These are phyloP conservation scores for Aspergillus indologenus DNA, from an alignment of 495 filamentous ascomycete genomes.

Conservation along the genomic window DNA sequence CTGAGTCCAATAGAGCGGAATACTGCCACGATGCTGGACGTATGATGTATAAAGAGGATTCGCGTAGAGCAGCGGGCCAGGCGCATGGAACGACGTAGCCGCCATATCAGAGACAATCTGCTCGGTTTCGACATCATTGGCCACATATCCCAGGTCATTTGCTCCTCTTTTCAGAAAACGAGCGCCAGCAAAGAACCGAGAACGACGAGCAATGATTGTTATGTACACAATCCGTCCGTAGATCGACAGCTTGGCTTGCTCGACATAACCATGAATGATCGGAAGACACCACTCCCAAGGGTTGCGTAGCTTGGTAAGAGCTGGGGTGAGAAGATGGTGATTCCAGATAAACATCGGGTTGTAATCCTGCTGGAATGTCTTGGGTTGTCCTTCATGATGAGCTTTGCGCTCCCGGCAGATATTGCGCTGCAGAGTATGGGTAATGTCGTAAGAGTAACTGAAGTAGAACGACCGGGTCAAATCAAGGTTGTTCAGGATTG, in stretches of 20 bases:
- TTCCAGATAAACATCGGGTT: constrained; percentile 99
- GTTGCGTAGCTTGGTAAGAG: constrained; percentile 63
- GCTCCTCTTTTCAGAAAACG: constrained; percentile 92
- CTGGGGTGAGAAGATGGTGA: constrained; percentile 78
- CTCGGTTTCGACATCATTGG: constrained; percentile 99
- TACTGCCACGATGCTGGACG: constrained; percentile 94
- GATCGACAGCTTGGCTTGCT: constrained; percentile 80
- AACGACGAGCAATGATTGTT: constrained; percentile 87
- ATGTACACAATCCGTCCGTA: constrained; percentile 87
- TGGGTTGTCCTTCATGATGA: constrained; percentile 58
- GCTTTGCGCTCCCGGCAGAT: constrained; percentile 76
- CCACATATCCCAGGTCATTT: constrained; percentile 94
- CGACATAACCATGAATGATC: constrained; percentile 93
- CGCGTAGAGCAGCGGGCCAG: constrained; percentile 78
- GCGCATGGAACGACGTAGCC: constrained; percentile 93
- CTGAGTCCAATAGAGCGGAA: constrained; percentile 96
- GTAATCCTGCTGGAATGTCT: constrained; percentile 60
- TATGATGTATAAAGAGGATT: constrained; percentile 94
- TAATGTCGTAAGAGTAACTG: constrained; percentile 97
- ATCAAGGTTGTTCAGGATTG: constrained; percentile 87
- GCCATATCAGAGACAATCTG: constrained; percentile 93
- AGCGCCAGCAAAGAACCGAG: constrained; percentile 90
- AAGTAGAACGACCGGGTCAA: constrained; percentile 92
- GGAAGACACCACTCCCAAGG: constrained; percentile 95
- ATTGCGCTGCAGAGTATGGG: constrained; percentile 87